phyloP scores from a whole-genome alignment of 148 eudicot species.

The Rhododendron mucronatum region DNA sequence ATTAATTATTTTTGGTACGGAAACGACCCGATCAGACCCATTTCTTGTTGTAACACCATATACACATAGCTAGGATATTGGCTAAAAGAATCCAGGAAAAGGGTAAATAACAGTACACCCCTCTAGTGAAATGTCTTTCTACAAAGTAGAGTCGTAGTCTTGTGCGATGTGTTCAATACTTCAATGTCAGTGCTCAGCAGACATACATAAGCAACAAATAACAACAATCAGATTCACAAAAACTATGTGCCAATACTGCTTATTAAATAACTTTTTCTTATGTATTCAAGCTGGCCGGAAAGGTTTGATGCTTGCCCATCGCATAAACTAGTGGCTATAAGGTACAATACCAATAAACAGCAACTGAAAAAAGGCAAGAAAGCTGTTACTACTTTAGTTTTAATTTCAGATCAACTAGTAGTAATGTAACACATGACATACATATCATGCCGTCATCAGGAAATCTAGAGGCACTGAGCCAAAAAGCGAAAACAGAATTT shows the following conservation, averaged over 20 bases:
- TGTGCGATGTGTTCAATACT: not conserved
- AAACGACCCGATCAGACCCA: too few relatives aligned
- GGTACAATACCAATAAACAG: too few relatives aligned
- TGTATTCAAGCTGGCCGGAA: conserved; percentile 1
- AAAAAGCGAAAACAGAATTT: not conserved
- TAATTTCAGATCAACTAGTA: too few relatives aligned
- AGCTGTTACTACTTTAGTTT: too few relatives aligned
- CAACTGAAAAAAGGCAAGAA: too few relatives aligned
- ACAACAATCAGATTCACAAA: not conserved
- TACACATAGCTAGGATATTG: too few relatives aligned
- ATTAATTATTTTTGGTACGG: too few relatives aligned
- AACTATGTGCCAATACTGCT: not conserved
- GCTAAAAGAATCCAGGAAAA: not conserved
- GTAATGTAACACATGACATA: not conserved
- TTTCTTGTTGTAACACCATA: too few relatives aligned
- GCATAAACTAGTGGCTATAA: conserved; percentile 15
- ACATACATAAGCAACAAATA: not conserved
- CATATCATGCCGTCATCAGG: conserved; percentile 1
- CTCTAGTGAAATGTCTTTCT: not conserved
- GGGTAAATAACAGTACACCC: not conserved
- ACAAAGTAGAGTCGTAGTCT: not conserved
- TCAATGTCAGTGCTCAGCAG: not conserved
- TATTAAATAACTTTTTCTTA: not conserved
- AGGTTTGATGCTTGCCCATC: conserved; percentile 9
- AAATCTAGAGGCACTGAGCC: not conserved